Evolutionary conservation across 345 rosid genomes (phyloP), one percentile per base, ranked within the genome.

Genomic region (Lepidium didymum): DNA sequence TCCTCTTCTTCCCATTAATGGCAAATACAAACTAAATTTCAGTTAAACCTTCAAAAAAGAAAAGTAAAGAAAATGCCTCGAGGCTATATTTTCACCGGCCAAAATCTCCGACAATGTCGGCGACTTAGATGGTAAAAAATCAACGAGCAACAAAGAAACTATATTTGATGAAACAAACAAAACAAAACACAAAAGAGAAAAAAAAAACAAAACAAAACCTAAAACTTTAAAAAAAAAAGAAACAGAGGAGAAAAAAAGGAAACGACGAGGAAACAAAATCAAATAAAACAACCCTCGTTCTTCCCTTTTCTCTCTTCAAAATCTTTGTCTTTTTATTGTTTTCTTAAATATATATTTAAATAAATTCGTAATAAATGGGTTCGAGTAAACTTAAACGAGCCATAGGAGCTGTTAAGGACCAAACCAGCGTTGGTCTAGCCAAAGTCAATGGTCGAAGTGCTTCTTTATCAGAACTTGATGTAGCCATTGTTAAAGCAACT

Each of bases 401-500:
- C 52, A 62, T 93, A 36, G 96, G 96, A 50, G 92, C 84, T 1
- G 90, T 93, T 14, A 93, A 92, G 79, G 98, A 92, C 81, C 86
- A 79, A 62, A 90, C 97, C 8, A 92, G 94, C 86, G 89, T 92
- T 12, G 73, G 99, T 14, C 77, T 93, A 8, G 97, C 97, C 23
- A 93, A 84, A 80, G 95, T 88, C 10, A 81, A 87, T 1, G 83
- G 87, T 5, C 83, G 75, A 74, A 88, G 90, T 80, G 69, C 82
- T 70, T 83, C 86, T 1, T 37, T 82, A 7, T 77, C 96, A 1
- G 96, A 90, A 64, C 86, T 90, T 1, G 96, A 88, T 29, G 87
- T 93, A 0, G 96, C 98, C 40, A 87, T 93, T 11, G 88, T 93
- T 5, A 93, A 90, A 76, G 96, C 96, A 18, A 93, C 97, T 5